Base-by-base conservation (phyloP, 1,139 yeast genomes). In the Yamadazyma friedrichii region DNA sequence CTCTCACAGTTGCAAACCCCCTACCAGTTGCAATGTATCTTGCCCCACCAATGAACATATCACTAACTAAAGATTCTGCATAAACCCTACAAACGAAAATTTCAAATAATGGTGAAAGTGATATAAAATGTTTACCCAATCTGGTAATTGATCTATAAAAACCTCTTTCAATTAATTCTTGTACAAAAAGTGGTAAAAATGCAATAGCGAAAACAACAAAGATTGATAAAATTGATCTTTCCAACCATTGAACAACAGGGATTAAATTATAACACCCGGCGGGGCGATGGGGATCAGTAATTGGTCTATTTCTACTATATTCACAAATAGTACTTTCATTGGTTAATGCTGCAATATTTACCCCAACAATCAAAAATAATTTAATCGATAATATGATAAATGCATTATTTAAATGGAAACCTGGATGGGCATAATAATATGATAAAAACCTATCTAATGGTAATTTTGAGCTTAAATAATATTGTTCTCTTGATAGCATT, bases 381-480 rank as follows among this genome's bases (percentile, higher is more conserved):
- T 74, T 67, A 38, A 76, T 65, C 0, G 81, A 74, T 12, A 75
- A 52, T 38, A 75, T 64, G 36, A 77, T 76, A 51, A 74, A 74
- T 3, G 71, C 69, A 49, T 77, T 76, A 48, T 77, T 77, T 52
- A 76, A 59, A 48, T 77, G 82, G 44, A 76, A 77, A 1, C 82
- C 82, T 2, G 80, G 76, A 51, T 76, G 82, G 0, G 81, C 82
- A 56, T 75, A 76, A 48, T 71, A 76, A 49, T 76, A 75, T 0
- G 80, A 74, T 28, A 76, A 58, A 51, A 76, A 74, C 40, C 82
- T 54, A 49, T 76, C 80, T 33, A 76, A 54, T 1, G 80, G 79
- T 22, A 76, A 54, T 35, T 67, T 75, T 1, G 77, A 61, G 5
- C 80, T 74, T 31, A 76, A 53, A 43, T 74, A 74, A 48, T 69